phyloP scores from a whole-genome alignment of 768 basidiomycete species.

The Mrakia frigida region DNA sequence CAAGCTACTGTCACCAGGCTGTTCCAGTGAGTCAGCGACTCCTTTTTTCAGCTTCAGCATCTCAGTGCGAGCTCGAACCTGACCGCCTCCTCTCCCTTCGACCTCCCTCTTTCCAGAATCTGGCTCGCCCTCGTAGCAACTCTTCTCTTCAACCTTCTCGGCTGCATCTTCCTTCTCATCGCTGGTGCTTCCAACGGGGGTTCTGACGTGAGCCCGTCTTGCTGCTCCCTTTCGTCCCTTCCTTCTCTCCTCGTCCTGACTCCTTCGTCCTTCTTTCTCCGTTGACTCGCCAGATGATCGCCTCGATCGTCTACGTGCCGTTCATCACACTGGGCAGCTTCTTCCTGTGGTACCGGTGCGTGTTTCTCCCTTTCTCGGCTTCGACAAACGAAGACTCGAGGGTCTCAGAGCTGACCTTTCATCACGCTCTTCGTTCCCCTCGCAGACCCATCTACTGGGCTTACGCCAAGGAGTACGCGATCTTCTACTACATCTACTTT shows the following conservation, averaged over 20 bases:
- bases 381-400: not conserved
- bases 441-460: conserved; percentile 81
- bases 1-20: conserved; percentile 74
- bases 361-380: not conserved
- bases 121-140: conserved; percentile 86
- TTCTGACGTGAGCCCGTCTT: conserved; percentile 39
- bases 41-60: not conserved
- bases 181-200: conserved; percentile 60
- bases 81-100: not conserved
- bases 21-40: conserved; percentile 42
- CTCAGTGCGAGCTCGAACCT: not conserved
- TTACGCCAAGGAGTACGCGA: conserved; percentile 82
- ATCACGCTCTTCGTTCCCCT: not conserved
- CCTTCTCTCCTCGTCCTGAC: not conserved
- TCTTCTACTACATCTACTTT: conserved; percentile 63
- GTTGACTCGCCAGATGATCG: conserved; percentile 12
- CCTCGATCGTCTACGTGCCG: conserved; percentile 14
- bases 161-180: conserved; percentile 78
- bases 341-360: conserved; percentile 78
- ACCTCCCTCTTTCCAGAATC: conserved; percentile 51
- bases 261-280: not conserved
- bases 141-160: conserved; percentile 80
- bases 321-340: conserved; percentile 55
- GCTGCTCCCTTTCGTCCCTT: not conserved
- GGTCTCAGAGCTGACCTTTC: not conserved